Evolutionary conservation across 129 eudicot genomes (phyloP).

Genomic region (Heracleum sosnowskyi): DNA sequence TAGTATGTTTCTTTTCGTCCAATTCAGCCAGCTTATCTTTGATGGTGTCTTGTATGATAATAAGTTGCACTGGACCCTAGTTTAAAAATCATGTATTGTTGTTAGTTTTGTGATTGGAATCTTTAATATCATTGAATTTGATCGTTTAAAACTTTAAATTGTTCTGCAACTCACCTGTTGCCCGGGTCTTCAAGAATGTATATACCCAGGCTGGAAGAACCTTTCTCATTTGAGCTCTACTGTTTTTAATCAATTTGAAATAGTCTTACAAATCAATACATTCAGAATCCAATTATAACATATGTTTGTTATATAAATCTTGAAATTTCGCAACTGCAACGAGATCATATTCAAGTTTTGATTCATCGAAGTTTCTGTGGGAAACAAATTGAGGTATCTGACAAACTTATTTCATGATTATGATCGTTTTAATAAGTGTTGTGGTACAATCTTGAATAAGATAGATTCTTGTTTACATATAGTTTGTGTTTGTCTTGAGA

Average conservation of each 20-base stretch:
- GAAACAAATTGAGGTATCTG: not conserved
- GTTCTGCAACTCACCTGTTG: too few relatives aligned
- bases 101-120: too few relatives aligned
- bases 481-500: slow-evolving; percentile 1
- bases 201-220: too few relatives aligned
- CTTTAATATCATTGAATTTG: too few relatives aligned
- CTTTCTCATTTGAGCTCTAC: too few relatives aligned
- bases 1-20: not conserved
- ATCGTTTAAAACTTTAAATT: too few relatives aligned
- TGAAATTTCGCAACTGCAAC: not conserved
- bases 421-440: not conserved
- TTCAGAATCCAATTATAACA: not conserved
- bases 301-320: too few relatives aligned
- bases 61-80: not conserved
- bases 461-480: not conserved
- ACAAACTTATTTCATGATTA: not conserved
- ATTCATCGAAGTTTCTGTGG: not conserved
- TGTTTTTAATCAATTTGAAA: too few relatives aligned
- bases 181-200: too few relatives aligned
- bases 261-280: too few relatives aligned
- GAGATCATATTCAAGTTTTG: not conserved
- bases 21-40: not conserved
- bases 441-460: not conserved
- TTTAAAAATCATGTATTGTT: too few relatives aligned
- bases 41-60: not conserved